A percentile compares a stretch with the other conserved stretches of the same genome.
These are phyloP conservation scores for Suillus paluster DNA, from an alignment of 768 basidiomycete species.

Conservation along the genomic window DNA sequence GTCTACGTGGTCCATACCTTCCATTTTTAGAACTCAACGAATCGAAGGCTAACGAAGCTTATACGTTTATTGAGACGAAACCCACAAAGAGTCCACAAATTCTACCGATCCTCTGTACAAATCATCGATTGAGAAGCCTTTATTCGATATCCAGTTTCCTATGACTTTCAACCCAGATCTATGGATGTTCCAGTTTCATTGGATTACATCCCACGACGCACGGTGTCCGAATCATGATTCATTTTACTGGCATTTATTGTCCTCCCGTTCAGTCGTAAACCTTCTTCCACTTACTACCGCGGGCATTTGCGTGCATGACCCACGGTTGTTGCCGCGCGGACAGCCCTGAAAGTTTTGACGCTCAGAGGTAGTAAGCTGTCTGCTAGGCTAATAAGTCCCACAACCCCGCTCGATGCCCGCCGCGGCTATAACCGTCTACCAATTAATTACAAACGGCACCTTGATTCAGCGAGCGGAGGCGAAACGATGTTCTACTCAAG, in stretches of 20 bases:
- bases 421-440: too few species aligned
- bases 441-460: not conserved
- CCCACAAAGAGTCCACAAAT: not conserved
- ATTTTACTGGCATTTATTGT: not conserved
- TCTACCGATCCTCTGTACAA: not conserved
- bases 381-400: not conserved
- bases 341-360: not conserved
- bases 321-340: not conserved
- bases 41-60: conserved; percentile 1
- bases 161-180: not conserved
- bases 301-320: not conserved
- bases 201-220: conserved; percentile 1
- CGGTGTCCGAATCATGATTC: not conserved
- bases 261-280: not conserved
- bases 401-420: conserved; percentile 2
- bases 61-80: not conserved
- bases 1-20: conserved; percentile 8
- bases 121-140: conserved; percentile 4
- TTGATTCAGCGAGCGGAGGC: not conserved
- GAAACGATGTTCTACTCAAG: not conserved
- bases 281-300: not conserved
- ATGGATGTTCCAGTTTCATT: not conserved
- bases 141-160: not conserved
- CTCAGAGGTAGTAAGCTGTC: too few species aligned
- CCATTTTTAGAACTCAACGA: conserved; percentile 1